Evolutionary conservation across 768 basidiomycete genomes (phyloP), one percentile per base, ranked within the genome.

Genomic region (Leccinellum albellum): DNA sequence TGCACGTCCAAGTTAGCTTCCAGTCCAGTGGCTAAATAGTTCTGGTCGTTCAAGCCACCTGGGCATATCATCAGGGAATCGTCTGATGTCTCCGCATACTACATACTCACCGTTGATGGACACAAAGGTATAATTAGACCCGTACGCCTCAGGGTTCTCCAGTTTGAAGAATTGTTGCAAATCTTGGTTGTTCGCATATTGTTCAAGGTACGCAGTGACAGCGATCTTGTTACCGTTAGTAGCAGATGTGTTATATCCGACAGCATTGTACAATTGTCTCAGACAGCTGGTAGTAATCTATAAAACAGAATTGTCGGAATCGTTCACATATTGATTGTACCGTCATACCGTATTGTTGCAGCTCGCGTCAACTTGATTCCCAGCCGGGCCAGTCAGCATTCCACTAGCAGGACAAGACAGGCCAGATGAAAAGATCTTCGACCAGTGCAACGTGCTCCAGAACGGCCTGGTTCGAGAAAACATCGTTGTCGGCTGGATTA

Each of bases 1-100:
- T 89, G 86, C 6, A 79, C 78, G 59, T 89, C 87, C 29, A 90
- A 70, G 59, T 86, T 78, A 3, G 87, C 88, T 67, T 91, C 89
- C 3, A 55, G 64, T 1, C 87, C 87, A 17, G 87, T 82, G 14
- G 74, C 69, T 0, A 68, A 69, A n/a, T 73, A 40, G 48, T 61
- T 81, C 65, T 91, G 87, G 56, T 78, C 76, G 63, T 90, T 87
- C 56, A 72, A 35, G 2, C 86, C 87, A 50, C 81, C 88, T 87
- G 55, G 13, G 53, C 1, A 63, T 49, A 40, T 7, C 40, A n/a
- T 63, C 53, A 69, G 20, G 40, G 28, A 20, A 50, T 21, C 9
- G 46, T 7, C 49, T 35, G 21, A 62, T 10, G 6, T 33, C 57
- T 17, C 21, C n/a, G 9, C n/a, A 40, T 40, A 40, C 10, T 40